A percentile compares a stretch with the other conserved stretches of the same genome.
Conservation (phyloP, 108 stramenopile species). For the Nitzschia putrida region DNA sequence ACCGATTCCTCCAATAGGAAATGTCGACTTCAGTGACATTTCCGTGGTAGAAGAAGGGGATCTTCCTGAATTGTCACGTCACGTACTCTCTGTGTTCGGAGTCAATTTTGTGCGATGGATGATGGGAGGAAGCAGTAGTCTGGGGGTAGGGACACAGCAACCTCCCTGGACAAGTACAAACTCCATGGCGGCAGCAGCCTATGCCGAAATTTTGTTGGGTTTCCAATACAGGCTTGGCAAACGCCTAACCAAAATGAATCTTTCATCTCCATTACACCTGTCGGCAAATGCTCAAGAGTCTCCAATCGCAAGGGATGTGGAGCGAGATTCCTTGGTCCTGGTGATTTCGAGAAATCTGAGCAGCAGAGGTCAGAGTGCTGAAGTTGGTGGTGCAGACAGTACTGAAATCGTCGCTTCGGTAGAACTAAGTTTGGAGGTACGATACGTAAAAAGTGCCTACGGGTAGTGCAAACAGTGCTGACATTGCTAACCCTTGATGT, state of each 20-base stretch:
- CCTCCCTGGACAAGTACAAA: constrained; percentile 61
- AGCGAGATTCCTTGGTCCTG: constrained; percentile 25
- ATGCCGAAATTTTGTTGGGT: constrained; percentile 78
- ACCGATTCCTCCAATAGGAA: background rate
- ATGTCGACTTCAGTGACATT: constrained; percentile 37
- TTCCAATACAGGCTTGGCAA: constrained; percentile 52
- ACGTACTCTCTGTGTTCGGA: constrained; percentile 76
- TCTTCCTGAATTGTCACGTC: constrained; percentile 65
- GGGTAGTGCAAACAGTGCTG: no score
- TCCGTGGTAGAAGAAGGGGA: constrained; percentile 65
- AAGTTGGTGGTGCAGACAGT: no score
- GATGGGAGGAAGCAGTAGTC: constrained; percentile 42
- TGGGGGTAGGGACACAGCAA: constrained; percentile 61
- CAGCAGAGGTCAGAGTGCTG: no score
- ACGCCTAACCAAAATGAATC: constrained; percentile 37
- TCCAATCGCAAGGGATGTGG: constrained; percentile 45
- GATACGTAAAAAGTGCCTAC: no score
- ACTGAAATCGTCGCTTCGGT: constrained; percentile 71
- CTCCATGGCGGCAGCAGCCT: constrained; percentile 66
- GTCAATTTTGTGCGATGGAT: constrained; percentile 67
- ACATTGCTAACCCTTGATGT: no score
- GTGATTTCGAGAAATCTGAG: no score
- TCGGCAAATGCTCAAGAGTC: constrained; percentile 44
- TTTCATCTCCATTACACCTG: constrained; percentile 39
- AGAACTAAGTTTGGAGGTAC: constrained; percentile 68